A percentile compares a stretch with the other conserved stretches of the same genome.
These are phyloP conservation scores for Boletus speciosus DNA, from an alignment of 768 basidiomycete genomes.

Conservation along the genomic window DNA sequence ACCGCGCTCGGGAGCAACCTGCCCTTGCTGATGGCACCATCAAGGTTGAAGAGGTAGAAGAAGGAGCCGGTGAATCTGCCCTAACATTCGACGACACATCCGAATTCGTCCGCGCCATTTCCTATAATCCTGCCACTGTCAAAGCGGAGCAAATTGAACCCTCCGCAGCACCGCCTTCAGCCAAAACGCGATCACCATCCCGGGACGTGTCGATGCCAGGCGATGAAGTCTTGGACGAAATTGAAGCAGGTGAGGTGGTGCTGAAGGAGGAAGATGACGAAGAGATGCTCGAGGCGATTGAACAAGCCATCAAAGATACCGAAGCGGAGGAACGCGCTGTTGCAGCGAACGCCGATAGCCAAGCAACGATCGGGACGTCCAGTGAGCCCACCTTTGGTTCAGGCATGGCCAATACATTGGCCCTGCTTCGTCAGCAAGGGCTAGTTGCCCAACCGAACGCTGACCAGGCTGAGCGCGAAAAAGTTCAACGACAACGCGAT, in stretches of 20 bases:
- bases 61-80: slow-evolving; percentile 39
- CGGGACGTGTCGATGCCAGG: slow-evolving; percentile 56
- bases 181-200: slow-evolving; percentile 39
- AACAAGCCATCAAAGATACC: slow-evolving; percentile 59
- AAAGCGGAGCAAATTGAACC: slow-evolving; percentile 47
- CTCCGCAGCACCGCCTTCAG: slow-evolving; percentile 21
- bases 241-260: slow-evolving; percentile 78
- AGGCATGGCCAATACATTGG: slow-evolving; percentile 87
- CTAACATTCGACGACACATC: slow-evolving; percentile 95
- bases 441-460: slow-evolving; percentile 62
- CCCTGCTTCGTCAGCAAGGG: slow-evolving; percentile 90
- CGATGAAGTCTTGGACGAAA: slow-evolving; percentile 65
- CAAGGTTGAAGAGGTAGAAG: slow-evolving; percentile 48
- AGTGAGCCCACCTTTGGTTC: slow-evolving; percentile 75
- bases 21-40: slow-evolving; percentile 36
- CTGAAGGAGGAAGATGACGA: slow-evolving; percentile 81
- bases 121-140: slow-evolving; percentile 55
- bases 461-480: slow-evolving; percentile 74
- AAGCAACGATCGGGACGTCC: slow-evolving; percentile 54
- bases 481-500: slow-evolving; percentile 79
- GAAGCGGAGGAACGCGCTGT: slow-evolving; percentile 51
- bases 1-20: slow-evolving; percentile 53
- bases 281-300: slow-evolving; percentile 75
- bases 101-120: slow-evolving; percentile 88
- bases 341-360: slow-evolving; percentile 30